A percentile compares a stretch with the other conserved stretches of the same genome.
phyloP scores from a whole-genome alignment of 495 filamentous ascomycete genomes.

The Alectoria sarmentosa region DNA sequence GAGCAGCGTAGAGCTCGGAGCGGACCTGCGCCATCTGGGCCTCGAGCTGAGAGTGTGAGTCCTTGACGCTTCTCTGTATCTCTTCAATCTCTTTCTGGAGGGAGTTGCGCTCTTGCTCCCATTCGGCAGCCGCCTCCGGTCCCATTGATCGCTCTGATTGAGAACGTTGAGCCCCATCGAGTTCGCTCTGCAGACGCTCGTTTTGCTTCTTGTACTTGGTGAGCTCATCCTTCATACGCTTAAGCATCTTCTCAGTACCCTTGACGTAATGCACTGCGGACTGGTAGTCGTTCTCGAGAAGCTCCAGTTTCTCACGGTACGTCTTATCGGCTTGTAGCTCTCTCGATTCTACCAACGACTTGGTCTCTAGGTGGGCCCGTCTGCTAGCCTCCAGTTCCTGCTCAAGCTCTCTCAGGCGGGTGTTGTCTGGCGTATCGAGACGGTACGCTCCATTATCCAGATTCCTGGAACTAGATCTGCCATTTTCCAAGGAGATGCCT shows the following conservation, averaged over 20 bases:
- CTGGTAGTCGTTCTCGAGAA: conserved; percentile 93
- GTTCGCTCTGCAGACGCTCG: conserved; percentile 68
- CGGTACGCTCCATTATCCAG: conserved; percentile 65
- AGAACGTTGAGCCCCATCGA: conserved; percentile 48
- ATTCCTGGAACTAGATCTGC: conserved; percentile 51
- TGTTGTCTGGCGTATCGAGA: conserved; percentile 70
- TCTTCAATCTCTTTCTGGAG: conserved; percentile 60
- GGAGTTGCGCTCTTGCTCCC: conserved; percentile 67
- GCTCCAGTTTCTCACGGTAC: conserved; percentile 85
- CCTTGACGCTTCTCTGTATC: conserved; percentile 59
- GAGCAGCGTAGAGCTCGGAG: conserved; percentile 54
- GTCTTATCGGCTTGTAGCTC: conserved; percentile 76
- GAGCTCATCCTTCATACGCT: conserved; percentile 96
- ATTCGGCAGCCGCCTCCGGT: conserved; percentile 46
- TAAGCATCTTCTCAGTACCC: conserved; percentile 97
- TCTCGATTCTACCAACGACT: conserved; percentile 62
- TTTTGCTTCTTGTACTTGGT: conserved; percentile 82
- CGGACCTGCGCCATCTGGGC: conserved; percentile 59
- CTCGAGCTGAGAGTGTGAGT: conserved; percentile 61
- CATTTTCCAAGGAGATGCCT: conserved; percentile 51
- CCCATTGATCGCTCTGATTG: conserved; percentile 37
- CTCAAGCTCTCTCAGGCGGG: conserved; percentile 81
- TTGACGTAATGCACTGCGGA: conserved; percentile 99
- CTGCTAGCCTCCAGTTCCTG: conserved; percentile 73
- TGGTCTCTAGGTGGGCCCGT: conserved; percentile 78